These are phyloP conservation scores for Cubamyces sp. DNA, from an alignment of 768 basidiomycete genomes.

Conservation along the genomic window DNA sequence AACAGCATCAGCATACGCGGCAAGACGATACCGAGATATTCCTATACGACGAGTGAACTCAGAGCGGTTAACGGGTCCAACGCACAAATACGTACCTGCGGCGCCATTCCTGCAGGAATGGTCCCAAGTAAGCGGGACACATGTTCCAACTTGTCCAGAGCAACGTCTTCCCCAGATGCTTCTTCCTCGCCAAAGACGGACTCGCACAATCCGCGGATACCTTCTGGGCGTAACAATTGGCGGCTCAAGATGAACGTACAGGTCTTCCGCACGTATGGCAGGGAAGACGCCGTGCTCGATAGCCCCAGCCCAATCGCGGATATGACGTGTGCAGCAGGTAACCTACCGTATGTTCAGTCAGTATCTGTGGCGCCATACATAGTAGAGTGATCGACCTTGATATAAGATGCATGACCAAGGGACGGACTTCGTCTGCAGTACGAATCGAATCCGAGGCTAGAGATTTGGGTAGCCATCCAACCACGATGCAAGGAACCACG, in stretches of 20 bases:
- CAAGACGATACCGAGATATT: slow-evolving; percentile 59
- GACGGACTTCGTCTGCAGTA: slow-evolving; percentile 52
- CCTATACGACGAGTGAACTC: slow-evolving; percentile 42
- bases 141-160: slow-evolving; percentile 74
- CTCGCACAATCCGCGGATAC: slow-evolving; percentile 67
- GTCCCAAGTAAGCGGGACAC: slow-evolving; percentile 64
- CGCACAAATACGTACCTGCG: slow-evolving; percentile 49
- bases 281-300: slow-evolving; percentile 44
- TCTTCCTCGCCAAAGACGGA: slow-evolving; percentile 73
- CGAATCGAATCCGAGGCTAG: slow-evolving; percentile 42
- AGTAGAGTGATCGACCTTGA: slow-evolving; percentile 53
- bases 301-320: slow-evolving; percentile 65
- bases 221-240: slow-evolving; percentile 72
- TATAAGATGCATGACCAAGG: slow-evolving; percentile 58
- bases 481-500: slow-evolving; percentile 58
- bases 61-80: not conserved
- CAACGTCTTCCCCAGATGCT: slow-evolving; percentile 49
- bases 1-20: slow-evolving; percentile 61
- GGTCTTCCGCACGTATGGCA: slow-evolving; percentile 57
- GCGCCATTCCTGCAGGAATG: slow-evolving; percentile 58
- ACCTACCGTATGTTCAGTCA: slow-evolving; percentile 40
- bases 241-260: slow-evolving; percentile 68
- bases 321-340: slow-evolving; percentile 69
- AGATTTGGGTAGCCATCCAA: slow-evolving; percentile 76
- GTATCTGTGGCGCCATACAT: not conserved